Evolutionary conservation across 148 eudicot species (phyloP), one percentile per base, ranked within the genome.

Genomic region (Vaccinium corymbosum): DNA sequence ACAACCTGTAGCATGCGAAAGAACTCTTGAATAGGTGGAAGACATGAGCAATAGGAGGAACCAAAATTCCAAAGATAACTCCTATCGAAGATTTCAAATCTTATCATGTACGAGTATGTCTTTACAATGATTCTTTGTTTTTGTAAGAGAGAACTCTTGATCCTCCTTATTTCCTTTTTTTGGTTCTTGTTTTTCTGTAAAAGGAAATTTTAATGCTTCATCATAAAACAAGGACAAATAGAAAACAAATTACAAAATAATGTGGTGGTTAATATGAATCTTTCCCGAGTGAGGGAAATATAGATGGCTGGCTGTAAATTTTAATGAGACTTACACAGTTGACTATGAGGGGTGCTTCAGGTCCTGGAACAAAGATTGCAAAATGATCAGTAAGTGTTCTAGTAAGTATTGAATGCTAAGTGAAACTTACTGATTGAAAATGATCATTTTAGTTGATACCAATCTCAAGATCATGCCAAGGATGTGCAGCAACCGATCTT

Each of bases 381-480:
- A 51, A 50, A 77, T 50, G 32, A 77, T 25, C 22, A 51, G 38
- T 1, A 51, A 62, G 25, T 62, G 8, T 66, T 22, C 32, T 66
- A 61, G 66, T 7, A 61, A 61, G 62, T 10, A 61, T 20, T 20
- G 29, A 25, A 10, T 5, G 25, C 14, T 9, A 14, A 4, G 32
- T 11, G 32, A 22, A 15, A 64, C 71, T n/a, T 64, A 12, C 15
- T 22, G 71, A 66, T 10, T 10, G 32, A 66, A 66, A 25, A 25
- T 22, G 15, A 11, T 25, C 29, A 66, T 9, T 66, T 22, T 10
- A 66, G 71, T 66, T 14, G 7, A 68, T 88, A 95, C 97, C 98
- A 84, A 95, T 94, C 86, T 95, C 95, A 32, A 95, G 86, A 85
- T 96, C 99, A 92, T 96, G 98, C 99, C 98, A 96, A 8, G 99